A percentile compares a stretch with the other conserved stretches of the same genome.
phyloP scores from a whole-genome alignment of 176 grass and related monocot species.

The Triticum timopheevii region DNA sequence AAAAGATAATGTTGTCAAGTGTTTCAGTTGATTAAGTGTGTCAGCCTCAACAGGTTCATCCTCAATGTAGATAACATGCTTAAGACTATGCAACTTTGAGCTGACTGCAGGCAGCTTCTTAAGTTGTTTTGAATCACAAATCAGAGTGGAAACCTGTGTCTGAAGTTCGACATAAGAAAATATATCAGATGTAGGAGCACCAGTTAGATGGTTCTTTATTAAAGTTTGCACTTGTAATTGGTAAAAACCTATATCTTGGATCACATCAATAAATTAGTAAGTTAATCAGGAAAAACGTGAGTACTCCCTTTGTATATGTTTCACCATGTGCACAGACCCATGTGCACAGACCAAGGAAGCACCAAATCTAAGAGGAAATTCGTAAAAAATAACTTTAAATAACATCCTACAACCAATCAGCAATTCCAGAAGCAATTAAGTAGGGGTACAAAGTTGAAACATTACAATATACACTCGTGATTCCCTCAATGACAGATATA shows the following conservation, averaged over 20 bases:
- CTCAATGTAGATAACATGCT: conserved; percentile 79
- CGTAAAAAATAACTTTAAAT: background rate
- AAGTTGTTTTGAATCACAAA: conserved; percentile 89
- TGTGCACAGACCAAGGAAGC: background rate
- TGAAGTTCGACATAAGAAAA: conserved; percentile 41
- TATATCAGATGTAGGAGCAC: conserved; percentile 13
- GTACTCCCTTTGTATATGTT: background rate
- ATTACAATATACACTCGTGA: background rate
- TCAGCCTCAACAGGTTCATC: conserved; percentile 71
- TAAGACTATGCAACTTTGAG: conserved; percentile 55
- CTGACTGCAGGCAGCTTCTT: conserved; percentile 80
- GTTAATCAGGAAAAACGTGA: background rate
- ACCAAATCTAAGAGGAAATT: background rate
- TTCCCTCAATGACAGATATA: background rate
- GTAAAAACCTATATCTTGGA: background rate
- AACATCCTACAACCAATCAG: background rate
- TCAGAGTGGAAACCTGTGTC: conserved; percentile 83
- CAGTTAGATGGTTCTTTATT: background rate
- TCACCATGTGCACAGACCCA: background rate
- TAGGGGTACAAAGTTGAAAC: background rate
- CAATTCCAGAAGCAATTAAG: background rate
- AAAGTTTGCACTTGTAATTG: background rate
- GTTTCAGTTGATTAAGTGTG: conserved; percentile 42
- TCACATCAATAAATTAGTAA: background rate
- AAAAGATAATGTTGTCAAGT: conserved; percentile 58